Conservation (phyloP, 2,329 filamentous ascomycete species). For the Colletotrichum graminicola region DNA sequence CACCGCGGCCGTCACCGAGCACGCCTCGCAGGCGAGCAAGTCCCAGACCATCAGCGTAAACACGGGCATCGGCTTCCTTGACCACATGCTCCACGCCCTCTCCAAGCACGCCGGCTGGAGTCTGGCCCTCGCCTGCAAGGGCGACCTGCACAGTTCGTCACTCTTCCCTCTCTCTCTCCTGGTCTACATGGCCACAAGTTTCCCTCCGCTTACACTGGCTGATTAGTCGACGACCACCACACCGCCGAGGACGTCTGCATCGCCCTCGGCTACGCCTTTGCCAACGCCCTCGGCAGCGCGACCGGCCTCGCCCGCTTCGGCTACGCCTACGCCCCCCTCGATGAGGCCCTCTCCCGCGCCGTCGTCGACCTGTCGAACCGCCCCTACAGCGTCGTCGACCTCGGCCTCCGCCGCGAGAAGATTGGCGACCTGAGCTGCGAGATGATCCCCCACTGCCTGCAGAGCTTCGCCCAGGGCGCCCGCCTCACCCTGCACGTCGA, state of each 20-base stretch:
- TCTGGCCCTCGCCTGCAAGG: conserved; percentile 83
- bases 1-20: conserved; percentile 63
- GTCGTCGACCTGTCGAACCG: conserved; percentile 96
- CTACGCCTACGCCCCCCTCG: conserved; percentile 90
- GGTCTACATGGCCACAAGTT: neutral
- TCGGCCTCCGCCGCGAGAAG: conserved; percentile 90
- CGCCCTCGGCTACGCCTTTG: conserved; percentile 88
- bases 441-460: conserved; percentile 96
- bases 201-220: conserved; percentile 10
- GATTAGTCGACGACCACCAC: conserved; percentile 94
- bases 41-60: conserved; percentile 88
- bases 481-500: conserved; percentile 96
- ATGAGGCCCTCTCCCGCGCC: conserved; percentile 93
- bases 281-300: conserved; percentile 80
- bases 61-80: conserved; percentile 96
- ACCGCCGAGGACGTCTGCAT: conserved; percentile 96
- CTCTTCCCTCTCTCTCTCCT: conserved; percentile 48
- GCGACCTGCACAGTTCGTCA: conserved; percentile 87
- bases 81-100: conserved; percentile 98
- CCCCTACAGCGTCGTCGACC: conserved; percentile 84
- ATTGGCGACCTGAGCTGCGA: conserved; percentile 93
- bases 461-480: conserved; percentile 92
- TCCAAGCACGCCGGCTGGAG: conserved; percentile 98
- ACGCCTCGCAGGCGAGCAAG: conserved; percentile 87
- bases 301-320: conserved; percentile 91